phyloP scores from a whole-genome alignment of 2,329 filamentous ascomycete species.

The Penicillium paneum region DNA sequence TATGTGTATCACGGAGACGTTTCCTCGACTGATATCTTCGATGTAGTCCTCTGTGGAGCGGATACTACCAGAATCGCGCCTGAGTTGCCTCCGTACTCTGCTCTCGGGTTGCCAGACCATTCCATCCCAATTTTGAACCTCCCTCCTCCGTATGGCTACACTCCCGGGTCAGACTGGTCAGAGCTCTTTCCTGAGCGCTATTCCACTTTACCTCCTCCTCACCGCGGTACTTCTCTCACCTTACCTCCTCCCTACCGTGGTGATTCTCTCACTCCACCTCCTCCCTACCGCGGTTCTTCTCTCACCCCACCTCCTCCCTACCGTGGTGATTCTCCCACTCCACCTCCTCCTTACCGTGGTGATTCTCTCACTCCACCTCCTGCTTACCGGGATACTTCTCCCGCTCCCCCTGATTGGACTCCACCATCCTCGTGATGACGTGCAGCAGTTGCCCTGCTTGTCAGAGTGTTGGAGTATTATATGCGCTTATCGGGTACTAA shows the following conservation, averaged over 20 bases:
- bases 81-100: not conserved
- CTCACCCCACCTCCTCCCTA: not conserved
- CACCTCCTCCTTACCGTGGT: not conserved
- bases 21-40: not conserved
- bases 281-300: not conserved
- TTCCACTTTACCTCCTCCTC: not conserved
- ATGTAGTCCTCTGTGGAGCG: not conserved
- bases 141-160: not conserved
- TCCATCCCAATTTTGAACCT: not conserved
- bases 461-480: not conserved
- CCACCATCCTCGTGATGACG: not conserved
- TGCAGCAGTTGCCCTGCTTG: not conserved
- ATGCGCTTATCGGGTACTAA: not conserved
- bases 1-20: not conserved
- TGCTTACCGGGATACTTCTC: not conserved
- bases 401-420: not conserved
- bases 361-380: not conserved
- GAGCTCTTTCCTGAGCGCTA: not conserved
- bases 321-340: not conserved
- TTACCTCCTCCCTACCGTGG: not conserved
- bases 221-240: not conserved
- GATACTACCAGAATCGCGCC: not conserved
- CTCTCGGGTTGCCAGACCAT: not conserved
- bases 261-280: not conserved
- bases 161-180: not conserved